Percentiles rank a stretch among this genome's conserved stretches.
phyloP scores from a whole-genome alignment of 2,329 filamentous ascomycete genomes.

The Fusarium nygamai region DNA sequence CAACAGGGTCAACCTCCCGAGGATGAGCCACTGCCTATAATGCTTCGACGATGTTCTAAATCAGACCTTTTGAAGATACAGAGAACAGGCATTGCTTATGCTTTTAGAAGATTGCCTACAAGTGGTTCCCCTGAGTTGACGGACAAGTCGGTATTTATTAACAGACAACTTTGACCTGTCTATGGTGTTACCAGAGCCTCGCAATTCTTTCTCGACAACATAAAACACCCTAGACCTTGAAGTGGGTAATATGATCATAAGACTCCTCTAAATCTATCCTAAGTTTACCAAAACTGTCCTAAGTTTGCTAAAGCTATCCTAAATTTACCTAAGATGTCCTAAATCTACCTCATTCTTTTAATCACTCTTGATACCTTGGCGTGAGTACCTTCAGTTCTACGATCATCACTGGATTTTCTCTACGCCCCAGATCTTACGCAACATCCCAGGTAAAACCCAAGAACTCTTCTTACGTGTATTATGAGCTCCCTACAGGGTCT shows the following conservation, averaged over 20 bases:
- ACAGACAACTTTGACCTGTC: not conserved
- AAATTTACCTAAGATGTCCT: no score
- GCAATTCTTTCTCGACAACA: not conserved
- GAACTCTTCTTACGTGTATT: not conserved
- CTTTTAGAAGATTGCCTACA: not conserved
- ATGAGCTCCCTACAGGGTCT: not conserved
- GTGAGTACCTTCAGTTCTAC: not conserved
- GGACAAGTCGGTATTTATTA: not conserved
- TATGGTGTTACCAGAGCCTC: not conserved
- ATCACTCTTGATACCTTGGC: not conserved
- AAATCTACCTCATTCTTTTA: not conserved
- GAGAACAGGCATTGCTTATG: rapidly evolving
- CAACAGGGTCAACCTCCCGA: no score
- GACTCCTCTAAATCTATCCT: not conserved
- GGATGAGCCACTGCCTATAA: not conserved
- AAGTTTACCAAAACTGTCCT: not conserved
- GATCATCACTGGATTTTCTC: not conserved
- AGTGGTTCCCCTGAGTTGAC: not conserved
- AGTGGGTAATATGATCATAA: not conserved
- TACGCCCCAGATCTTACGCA: not conserved
- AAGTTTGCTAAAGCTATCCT: no score
- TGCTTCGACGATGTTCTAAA: not conserved
- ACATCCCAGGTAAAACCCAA: not conserved
- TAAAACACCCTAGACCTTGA: not conserved
- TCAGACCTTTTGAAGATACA: not conserved